phyloP scores from a whole-genome alignment of 345 rosid genomes.

The Euphorbia pulcherrima region DNA sequence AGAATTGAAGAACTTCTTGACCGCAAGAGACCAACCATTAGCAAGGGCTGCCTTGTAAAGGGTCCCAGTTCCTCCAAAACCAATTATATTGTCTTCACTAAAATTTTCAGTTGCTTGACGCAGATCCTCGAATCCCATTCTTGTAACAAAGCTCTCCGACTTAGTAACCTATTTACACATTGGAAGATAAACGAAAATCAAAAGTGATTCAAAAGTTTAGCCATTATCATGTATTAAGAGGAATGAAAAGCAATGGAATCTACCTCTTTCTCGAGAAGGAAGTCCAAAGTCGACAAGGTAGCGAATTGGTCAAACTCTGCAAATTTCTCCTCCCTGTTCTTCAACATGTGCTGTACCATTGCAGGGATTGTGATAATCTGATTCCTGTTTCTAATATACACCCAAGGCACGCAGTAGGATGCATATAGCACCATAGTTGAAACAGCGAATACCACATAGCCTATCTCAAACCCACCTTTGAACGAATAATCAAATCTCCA shows the following conservation, averaged over 20 bases:
- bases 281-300: background rate
- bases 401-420: constrained; percentile 3
- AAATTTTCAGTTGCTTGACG: constrained; percentile 9
- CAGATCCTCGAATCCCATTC: constrained; percentile 3
- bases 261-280: constrained; percentile 1
- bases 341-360: background rate
- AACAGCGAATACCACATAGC: background rate
- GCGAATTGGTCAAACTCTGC: background rate
- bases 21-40: constrained; percentile 17
- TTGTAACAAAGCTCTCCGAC: constrained; percentile 1
- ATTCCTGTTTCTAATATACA: background rate
- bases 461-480: constrained; percentile 6
- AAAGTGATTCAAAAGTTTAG: no score
- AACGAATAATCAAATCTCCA: constrained; percentile 1
- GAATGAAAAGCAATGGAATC: background rate
- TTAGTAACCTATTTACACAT: constrained; percentile 3
- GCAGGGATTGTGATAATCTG: background rate
- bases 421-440: background rate
- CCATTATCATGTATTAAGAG: no score
- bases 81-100: background rate
- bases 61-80: constrained; percentile 5
- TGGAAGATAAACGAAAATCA: no score
- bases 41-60: constrained; percentile 15
- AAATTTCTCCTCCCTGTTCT: background rate
- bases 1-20: background rate